Evolutionary conservation across 768 basidiomycete species (phyloP).

Genomic region (Lentinus brumalis): DNA sequence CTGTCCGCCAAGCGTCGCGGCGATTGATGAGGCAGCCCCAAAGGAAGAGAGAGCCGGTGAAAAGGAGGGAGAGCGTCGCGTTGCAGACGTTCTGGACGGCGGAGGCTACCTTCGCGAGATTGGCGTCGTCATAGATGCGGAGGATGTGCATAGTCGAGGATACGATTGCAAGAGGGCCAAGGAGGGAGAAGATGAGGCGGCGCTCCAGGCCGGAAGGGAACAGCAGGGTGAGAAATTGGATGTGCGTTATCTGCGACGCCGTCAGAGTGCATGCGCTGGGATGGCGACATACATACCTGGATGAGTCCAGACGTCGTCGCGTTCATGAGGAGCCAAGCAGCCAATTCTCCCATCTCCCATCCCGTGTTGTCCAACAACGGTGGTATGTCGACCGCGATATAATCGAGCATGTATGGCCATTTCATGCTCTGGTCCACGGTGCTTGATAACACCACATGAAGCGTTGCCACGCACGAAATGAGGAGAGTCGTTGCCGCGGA

Average conservation of each 20-base stretch:
- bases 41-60: slow-evolving; percentile 83
- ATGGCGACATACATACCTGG: slow-evolving; percentile 57
- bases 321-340: slow-evolving; percentile 87
- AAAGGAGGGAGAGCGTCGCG: slow-evolving; percentile 92
- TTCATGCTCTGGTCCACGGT: slow-evolving; percentile 61
- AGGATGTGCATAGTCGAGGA: slow-evolving; percentile 85
- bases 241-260: slow-evolving; percentile 80
- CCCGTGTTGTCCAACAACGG: slow-evolving; percentile 30
- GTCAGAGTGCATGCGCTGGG: background rate
- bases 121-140: slow-evolving; percentile 46
- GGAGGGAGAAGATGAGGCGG: slow-evolving; percentile 78
- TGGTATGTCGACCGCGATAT: slow-evolving; percentile 81
- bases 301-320: slow-evolving; percentile 81
- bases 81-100: slow-evolving; percentile 94
- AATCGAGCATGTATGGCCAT: slow-evolving; percentile 97
- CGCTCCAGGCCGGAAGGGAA: slow-evolving; percentile 92
- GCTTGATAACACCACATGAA: slow-evolving; percentile 70
- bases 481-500: slow-evolving; percentile 81
- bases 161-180: slow-evolving; percentile 86
- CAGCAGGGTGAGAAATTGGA: slow-evolving; percentile 93
- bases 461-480: slow-evolving; percentile 72
- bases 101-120: slow-evolving; percentile 57
- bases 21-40: slow-evolving; percentile 95
- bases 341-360: slow-evolving; percentile 69
- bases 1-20: slow-evolving; percentile 90